Percentiles rank a stretch among this genome's conserved stretches.
Evolutionary conservation across 129 eudicot species (phyloP).

Genomic region (Centella asiatica): DNA sequence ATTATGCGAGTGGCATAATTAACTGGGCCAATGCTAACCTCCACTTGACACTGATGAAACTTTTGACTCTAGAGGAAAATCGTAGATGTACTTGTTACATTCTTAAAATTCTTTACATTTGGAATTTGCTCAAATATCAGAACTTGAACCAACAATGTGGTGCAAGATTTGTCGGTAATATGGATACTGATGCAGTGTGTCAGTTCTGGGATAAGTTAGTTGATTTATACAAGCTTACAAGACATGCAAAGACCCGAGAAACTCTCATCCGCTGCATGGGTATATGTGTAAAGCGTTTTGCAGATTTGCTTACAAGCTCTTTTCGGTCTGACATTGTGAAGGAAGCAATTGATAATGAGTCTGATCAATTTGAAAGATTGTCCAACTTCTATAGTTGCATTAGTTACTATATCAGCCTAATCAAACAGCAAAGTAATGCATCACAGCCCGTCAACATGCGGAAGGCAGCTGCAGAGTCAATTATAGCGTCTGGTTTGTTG

Average conservation of each 20-base stretch:
- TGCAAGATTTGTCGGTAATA: constrained; percentile 36
- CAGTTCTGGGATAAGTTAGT: constrained; percentile 67
- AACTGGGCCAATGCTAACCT: constrained; percentile 46
- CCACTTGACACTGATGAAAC: constrained; percentile 48
- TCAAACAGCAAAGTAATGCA: constrained; percentile 50
- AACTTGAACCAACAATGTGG: constrained; percentile 17
- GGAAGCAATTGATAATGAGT: constrained; percentile 11
- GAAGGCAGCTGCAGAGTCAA: constrained; percentile 82
- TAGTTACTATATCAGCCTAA: constrained; percentile 48
- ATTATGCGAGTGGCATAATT: constrained; percentile 19
- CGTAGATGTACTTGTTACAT: constrained; percentile 74
- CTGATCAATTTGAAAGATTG: constrained; percentile 24
- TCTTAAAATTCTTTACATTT: constrained; percentile 59
- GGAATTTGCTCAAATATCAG: constrained; percentile 51
- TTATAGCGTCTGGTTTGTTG: constrained; percentile 80
- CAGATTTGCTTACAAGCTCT: constrained; percentile 25
- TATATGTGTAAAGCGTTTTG: constrained; percentile 55
- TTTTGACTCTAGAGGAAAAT: constrained; percentile 50
- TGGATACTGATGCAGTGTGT: constrained; percentile 38
- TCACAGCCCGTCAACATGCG: constrained; percentile 88
- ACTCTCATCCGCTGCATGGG: constrained; percentile 83
- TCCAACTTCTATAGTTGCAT: constrained; percentile 38
- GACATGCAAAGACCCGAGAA: constrained; percentile 67
- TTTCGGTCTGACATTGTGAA: constrained; percentile 9
- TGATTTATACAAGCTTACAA: constrained; percentile 40